Conservation (phyloP, 441 rosid genomes). For the Gossypium laxum region DNA sequence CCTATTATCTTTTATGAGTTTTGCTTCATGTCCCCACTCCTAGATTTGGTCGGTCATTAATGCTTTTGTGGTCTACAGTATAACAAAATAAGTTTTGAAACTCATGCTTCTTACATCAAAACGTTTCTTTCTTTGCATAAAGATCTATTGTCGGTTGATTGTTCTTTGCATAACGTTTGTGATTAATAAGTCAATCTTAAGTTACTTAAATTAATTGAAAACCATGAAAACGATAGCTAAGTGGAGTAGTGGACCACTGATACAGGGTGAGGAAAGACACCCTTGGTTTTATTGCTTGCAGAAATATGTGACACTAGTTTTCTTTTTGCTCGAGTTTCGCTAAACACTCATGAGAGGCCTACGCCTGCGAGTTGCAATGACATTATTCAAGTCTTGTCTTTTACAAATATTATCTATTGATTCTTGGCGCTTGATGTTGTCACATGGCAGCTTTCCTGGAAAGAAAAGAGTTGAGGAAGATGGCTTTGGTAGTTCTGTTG, state of each 20-base stretch:
- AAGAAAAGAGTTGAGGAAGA: constrained; percentile 45
- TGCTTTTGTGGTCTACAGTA: constrained; percentile 21
- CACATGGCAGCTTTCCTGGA: constrained; percentile 55
- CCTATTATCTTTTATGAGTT: constrained; percentile 5
- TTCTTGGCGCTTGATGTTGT: constrained; percentile 14
- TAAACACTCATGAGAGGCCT: not conserved
- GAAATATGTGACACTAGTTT: not conserved
- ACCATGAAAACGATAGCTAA: constrained; percentile 12
- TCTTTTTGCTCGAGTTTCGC: not conserved
- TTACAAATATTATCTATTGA: constrained; percentile 12
- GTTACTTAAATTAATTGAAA: constrained; percentile 17
- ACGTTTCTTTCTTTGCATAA: not conserved
- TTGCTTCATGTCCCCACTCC: constrained; percentile 6
- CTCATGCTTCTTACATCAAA: not conserved
- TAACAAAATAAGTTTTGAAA: not conserved
- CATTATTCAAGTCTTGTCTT: constrained; percentile 21
- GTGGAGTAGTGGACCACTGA: constrained; percentile 17
- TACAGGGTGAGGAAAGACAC: constrained; percentile 19
- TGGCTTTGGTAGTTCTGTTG: constrained; percentile 29
- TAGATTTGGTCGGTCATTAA: constrained; percentile 4
- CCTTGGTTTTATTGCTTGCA: constrained; percentile 4
- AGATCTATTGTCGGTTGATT: not conserved
- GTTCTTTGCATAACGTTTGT: not conserved
- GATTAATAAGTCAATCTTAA: constrained; percentile 4
- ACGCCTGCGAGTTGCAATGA: constrained; percentile 7